A percentile compares a stretch with the other conserved stretches of the same genome.
These are phyloP conservation scores for Pelargonium australe DNA, from an alignment of 441 rosid genomes.

Conservation along the genomic window DNA sequence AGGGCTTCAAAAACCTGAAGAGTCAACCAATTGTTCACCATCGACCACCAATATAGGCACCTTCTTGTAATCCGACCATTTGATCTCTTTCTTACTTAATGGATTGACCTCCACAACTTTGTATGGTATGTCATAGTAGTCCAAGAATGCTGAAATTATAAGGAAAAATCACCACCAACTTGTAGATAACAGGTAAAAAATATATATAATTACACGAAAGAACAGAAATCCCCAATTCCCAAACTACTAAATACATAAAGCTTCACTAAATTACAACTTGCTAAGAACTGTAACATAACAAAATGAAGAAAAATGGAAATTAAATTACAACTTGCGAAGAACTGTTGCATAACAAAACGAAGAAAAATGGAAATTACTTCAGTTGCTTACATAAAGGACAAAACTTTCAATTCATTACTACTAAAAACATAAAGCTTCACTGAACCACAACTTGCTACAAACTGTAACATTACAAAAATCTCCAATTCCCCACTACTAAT, in stretches of 20 bases:
- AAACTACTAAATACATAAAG: too few relatives aligned
- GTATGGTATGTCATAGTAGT: conserved; percentile 29
- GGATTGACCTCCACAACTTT: conserved; percentile 30
- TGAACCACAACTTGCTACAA: background rate
- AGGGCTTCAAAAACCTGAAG: conserved; percentile 20
- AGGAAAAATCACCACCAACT: conserved; percentile 1
- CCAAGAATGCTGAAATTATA: conserved; percentile 22
- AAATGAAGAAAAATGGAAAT: background rate
- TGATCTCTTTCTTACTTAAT: conserved; percentile 28
- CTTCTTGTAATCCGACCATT: conserved; percentile 28
- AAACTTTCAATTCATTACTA: background rate
- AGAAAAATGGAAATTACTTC: background rate
- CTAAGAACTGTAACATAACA: background rate
- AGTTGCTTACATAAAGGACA: background rate
- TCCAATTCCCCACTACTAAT: too few relatives aligned
- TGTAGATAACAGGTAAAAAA: background rate
- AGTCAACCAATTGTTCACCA: conserved; percentile 24
- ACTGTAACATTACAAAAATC: background rate
- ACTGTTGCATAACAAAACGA: background rate
- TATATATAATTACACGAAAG: background rate
- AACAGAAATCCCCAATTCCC: background rate
- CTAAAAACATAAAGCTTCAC: background rate
- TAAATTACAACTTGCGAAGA: background rate
- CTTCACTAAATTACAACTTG: background rate
- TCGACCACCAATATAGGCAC: conserved; percentile 27